A percentile compares a stretch with the other conserved stretches of the same genome.
phyloP scores from a whole-genome alignment of 768 basidiomycete species.

The Naganishia vaughanmartiniae region DNA sequence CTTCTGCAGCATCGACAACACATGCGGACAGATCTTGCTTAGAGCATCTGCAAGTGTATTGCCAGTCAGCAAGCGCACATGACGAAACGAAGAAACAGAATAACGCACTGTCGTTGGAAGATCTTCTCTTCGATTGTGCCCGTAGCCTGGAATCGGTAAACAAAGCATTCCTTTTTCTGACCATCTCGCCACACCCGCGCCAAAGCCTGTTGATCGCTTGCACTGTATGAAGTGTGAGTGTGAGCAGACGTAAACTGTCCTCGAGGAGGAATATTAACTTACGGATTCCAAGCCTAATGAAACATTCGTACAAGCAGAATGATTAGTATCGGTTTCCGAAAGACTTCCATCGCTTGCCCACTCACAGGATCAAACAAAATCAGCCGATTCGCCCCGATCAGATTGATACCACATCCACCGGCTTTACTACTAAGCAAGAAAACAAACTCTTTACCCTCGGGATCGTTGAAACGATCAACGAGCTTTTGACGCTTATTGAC shows the following conservation, averaged over 20 bases:
- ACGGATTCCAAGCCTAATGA: slow-evolving; percentile 34
- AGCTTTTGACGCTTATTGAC: slow-evolving; percentile 90
- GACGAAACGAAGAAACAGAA: neutral
- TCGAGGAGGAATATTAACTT: slow-evolving; percentile 1
- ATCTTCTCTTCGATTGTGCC: slow-evolving; percentile 99
- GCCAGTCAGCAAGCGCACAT: neutral
- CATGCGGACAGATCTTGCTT: slow-evolving; percentile 96
- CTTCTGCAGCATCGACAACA: slow-evolving; percentile 97
- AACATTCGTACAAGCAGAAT: neutral
- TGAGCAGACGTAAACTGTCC: neutral
- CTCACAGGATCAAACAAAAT: slow-evolving; percentile 57
- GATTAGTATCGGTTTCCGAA: neutral
- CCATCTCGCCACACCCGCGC: slow-evolving; percentile 99
- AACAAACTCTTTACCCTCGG: slow-evolving; percentile 52
- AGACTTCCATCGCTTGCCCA: slow-evolving; percentile 42
- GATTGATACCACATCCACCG: slow-evolving; percentile 54
- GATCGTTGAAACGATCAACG: slow-evolving; percentile 53
- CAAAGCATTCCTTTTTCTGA: slow-evolving; percentile 99
- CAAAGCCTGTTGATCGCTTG: slow-evolving; percentile 95
- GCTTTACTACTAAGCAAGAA: slow-evolving; percentile 53
- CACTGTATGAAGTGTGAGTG: slow-evolving; percentile 54
- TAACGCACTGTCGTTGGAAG: slow-evolving; percentile 82
- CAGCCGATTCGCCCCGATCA: slow-evolving; percentile 53
- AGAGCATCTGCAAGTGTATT: slow-evolving; percentile 53
- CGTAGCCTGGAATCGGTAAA: slow-evolving; percentile 95